Evolutionary conservation across 177 flowering plant genomes (phyloP).

Genomic region (Vitis hybrid): DNA sequence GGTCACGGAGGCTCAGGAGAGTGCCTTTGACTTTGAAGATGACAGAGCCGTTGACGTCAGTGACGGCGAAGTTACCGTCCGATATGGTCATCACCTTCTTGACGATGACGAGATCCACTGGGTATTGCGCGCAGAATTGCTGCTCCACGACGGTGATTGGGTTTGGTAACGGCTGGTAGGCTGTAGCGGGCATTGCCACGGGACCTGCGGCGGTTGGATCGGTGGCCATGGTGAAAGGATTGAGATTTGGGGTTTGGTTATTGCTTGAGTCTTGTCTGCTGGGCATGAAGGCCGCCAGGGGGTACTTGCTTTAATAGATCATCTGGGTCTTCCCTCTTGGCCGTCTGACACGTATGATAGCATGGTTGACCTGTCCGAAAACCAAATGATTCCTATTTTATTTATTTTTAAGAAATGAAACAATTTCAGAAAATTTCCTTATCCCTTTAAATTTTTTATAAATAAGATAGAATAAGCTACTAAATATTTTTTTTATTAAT

Average conservation of each 20-base stretch:
- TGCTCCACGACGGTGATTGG: slow-evolving; percentile 32
- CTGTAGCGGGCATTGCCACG: too few species aligned
- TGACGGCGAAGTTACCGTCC: slow-evolving; percentile 44
- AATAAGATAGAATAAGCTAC: too few species aligned
- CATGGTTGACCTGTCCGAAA: not conserved
- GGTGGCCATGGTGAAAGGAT: not conserved
- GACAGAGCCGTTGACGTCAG: slow-evolving; percentile 47
- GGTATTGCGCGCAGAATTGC: slow-evolving; percentile 42
- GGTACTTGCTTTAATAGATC: too few species aligned
- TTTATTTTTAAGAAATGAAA: too few species aligned
- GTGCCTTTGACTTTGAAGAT: slow-evolving; percentile 47
- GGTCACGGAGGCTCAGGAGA: slow-evolving; percentile 41
- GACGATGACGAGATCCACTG: slow-evolving; percentile 43
- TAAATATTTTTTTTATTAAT: too few species aligned
- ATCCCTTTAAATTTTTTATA: too few species aligned
- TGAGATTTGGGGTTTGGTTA: too few species aligned
- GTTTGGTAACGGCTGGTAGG: not conserved
- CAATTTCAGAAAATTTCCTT: too few species aligned
- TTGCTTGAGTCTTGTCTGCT: too few species aligned
- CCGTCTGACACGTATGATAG: too few species aligned
- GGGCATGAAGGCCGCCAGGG: too few species aligned
- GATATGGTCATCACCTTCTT: slow-evolving; percentile 34
- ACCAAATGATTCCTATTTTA: not conserved
- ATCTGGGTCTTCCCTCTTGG: too few species aligned
- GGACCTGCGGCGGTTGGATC: not conserved